Percentiles rank a stretch among this genome's conserved stretches.
Conservation (phyloP, 345 rosid genomes). For the Eucalyptus marginata region DNA sequence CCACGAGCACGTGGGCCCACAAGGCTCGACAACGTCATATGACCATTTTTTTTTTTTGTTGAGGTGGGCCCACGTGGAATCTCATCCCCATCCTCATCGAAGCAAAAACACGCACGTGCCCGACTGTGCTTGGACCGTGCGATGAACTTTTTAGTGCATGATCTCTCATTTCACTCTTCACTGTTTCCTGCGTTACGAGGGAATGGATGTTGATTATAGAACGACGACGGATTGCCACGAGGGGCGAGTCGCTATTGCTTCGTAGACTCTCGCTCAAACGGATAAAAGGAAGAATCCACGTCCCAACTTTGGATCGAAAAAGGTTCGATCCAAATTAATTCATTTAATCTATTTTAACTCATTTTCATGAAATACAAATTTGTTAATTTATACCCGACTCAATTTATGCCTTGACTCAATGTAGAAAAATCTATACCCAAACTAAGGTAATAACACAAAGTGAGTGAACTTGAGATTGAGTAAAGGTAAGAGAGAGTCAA, state of each 20-base stretch:
- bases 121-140: not conserved
- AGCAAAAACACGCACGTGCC: not conserved
- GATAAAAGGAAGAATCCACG: not conserved
- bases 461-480: too few species aligned
- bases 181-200: not conserved
- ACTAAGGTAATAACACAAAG: too few species aligned
- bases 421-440: too few species aligned
- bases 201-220: not conserved
- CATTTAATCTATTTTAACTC: too few species aligned
- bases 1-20: not conserved
- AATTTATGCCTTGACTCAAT: too few species aligned
- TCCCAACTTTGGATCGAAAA: not conserved
- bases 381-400: fast-evolving
- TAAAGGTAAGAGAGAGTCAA: too few species aligned
- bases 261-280: not conserved
- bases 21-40: not conserved
- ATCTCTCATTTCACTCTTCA: not conserved
- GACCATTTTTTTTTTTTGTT: too few species aligned
- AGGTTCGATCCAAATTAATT: fast-evolving
- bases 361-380: fast-evolving
- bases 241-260: not conserved
- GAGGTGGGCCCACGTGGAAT: not conserved
- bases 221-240: not conserved
- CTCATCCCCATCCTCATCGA: not conserved
- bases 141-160: not conserved